Conservation (phyloP, 2,329 filamentous ascomycete species). For the Cercospora sp. region DNA sequence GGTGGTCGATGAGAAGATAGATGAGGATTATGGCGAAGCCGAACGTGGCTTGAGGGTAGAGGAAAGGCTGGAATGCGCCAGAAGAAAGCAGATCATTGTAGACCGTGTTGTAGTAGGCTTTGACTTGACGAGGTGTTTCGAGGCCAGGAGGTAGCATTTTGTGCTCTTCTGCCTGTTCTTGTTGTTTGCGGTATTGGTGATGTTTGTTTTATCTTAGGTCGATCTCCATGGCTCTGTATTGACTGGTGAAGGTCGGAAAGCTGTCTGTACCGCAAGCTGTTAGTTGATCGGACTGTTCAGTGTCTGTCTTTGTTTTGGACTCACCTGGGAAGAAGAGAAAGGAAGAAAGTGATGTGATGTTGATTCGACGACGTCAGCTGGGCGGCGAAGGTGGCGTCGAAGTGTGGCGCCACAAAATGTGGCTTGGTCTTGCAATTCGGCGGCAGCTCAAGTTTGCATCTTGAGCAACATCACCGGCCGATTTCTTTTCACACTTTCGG, state of each 20-base stretch:
- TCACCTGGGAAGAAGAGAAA: conserved; percentile 5
- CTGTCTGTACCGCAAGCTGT: too few species aligned
- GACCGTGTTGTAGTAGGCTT: conserved; percentile 40
- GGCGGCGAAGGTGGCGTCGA: neutral
- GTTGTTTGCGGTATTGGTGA: too few species aligned
- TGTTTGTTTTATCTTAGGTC: neutral
- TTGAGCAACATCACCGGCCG: neutral
- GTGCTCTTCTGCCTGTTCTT: neutral
- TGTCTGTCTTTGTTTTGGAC: neutral
- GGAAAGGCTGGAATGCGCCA: conserved; percentile 45
- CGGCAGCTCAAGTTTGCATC: neutral
- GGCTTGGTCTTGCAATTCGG: neutral
- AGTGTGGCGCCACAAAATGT: neutral
- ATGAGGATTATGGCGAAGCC: conserved; percentile 47
- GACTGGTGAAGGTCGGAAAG: too few species aligned
- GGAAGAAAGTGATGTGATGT: neutral
- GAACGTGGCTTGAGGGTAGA: conserved; percentile 46
- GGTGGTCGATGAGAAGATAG: conserved; percentile 55
- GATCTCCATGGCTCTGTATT: neutral
- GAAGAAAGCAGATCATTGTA: conserved; percentile 44
- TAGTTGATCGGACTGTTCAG: too few species aligned
- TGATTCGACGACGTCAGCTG: conserved; percentile 8
- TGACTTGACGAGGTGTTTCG: conserved; percentile 31
- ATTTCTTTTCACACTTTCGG: neutral
- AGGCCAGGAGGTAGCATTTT: conserved; percentile 35